phyloP scores from a whole-genome alignment of 75 land plant genomes.

The Picea sitchensis region DNA sequence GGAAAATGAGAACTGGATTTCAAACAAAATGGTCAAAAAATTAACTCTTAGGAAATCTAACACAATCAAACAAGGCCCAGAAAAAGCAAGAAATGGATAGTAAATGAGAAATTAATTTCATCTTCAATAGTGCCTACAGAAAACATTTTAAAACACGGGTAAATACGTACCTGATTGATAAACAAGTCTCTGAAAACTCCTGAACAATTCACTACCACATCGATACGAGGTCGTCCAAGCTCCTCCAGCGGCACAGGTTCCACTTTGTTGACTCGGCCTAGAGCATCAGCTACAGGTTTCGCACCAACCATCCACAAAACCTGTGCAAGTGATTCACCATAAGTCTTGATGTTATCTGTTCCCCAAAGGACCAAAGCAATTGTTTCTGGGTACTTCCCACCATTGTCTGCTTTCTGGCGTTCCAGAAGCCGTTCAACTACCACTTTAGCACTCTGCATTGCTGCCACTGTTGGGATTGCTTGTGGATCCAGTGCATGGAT shows the following conservation, averaged over 20 bases:
- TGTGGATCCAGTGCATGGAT: constrained; percentile 99
- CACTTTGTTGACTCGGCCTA: constrained; percentile 93
- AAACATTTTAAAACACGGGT: neutral
- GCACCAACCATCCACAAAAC: constrained; percentile 98
- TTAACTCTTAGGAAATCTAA: neutral
- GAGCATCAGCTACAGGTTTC: constrained; percentile 88
- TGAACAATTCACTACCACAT: constrained; percentile 99
- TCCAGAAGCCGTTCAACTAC: constrained; percentile 93
- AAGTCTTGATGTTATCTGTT: constrained; percentile 99
- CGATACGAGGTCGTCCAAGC: constrained; percentile 94
- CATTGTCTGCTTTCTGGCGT: constrained; percentile 91
- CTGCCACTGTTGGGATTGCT: constrained; percentile 93
- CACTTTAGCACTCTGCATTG: constrained; percentile 92
- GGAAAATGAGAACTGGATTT: neutral
- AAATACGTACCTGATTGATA: constrained; percentile 87
- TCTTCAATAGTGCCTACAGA: neutral
- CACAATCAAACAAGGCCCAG: neutral
- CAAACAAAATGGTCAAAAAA: neutral
- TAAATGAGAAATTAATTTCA: neutral
- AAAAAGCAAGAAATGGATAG: neutral
- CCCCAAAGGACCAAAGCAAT: constrained; percentile 99
- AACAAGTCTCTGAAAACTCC: constrained; percentile 99
- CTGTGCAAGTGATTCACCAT: constrained; percentile 99
- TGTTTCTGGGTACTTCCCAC: constrained; percentile 97
- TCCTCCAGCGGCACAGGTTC: constrained; percentile 92